Percentiles rank a stretch among this genome's conserved stretches.
phyloP scores from a whole-genome alignment of 1,139 yeast genomes.

The Suhomyces ambrosiae region DNA sequence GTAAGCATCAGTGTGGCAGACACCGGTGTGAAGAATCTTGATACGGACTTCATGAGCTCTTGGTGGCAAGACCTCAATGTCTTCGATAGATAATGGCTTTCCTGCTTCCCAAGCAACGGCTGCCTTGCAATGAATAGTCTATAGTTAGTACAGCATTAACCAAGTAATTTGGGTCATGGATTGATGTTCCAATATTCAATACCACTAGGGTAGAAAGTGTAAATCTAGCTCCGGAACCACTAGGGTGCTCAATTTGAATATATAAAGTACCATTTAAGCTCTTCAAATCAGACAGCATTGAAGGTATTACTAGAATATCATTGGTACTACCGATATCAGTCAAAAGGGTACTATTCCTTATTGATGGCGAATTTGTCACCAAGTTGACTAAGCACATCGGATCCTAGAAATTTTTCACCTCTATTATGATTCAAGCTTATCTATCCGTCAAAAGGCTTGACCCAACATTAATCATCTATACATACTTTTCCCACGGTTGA shows the following conservation, averaged over 20 bases:
- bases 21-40: conserved; percentile 85
- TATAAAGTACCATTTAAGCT: neutral
- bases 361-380: too few relatives aligned
- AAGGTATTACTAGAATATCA: too few relatives aligned
- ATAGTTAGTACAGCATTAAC: conserved; percentile 21
- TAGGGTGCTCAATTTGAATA: neutral
- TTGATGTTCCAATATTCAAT: too few relatives aligned
- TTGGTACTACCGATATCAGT: too few relatives aligned
- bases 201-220: neutral
- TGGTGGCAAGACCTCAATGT: conserved; percentile 89
- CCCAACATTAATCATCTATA: too few relatives aligned
- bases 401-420: too few relatives aligned
- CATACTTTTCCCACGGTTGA: conserved; percentile 43
- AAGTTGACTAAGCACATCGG: too few relatives aligned
- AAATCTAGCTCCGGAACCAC: neutral
- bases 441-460: too few relatives aligned
- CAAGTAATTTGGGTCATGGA: too few relatives aligned
- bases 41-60: conserved; percentile 96
- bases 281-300: neutral
- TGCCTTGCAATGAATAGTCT: conserved; percentile 87
- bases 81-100: conserved; percentile 82
- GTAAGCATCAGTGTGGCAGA: conserved; percentile 98
- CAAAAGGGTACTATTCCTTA: too few relatives aligned
- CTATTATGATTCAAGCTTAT: too few relatives aligned
- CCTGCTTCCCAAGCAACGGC: conserved; percentile 98